These are phyloP conservation scores for Neofusicoccum kwambonambiense DNA, from an alignment of 2,329 filamentous ascomycete genomes.

Conservation along the genomic window DNA sequence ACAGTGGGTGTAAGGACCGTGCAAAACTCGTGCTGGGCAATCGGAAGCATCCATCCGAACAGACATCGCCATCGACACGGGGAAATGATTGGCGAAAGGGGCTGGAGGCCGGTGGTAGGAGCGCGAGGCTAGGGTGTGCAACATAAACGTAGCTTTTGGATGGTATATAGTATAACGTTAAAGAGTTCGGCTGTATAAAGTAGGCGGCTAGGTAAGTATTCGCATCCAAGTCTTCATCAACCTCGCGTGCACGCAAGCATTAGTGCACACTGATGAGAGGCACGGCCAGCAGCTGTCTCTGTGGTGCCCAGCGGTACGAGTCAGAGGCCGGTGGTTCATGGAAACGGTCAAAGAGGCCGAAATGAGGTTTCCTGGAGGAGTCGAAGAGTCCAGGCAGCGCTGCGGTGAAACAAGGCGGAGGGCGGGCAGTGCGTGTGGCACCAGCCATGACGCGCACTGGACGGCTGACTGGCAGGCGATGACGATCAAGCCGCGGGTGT, in stretches of 20 bases:
- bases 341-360: not conserved
- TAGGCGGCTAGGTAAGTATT: too few species aligned
- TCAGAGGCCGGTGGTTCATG: not conserved
- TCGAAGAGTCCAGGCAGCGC: not conserved
- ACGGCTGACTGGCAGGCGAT: not conserved
- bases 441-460: not conserved
- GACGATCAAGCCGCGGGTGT: too few species aligned
- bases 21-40: not conserved
- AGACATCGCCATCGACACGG: not conserved
- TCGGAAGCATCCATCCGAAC: not conserved
- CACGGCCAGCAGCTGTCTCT: too few species aligned
- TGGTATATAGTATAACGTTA: not conserved
- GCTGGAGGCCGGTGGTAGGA: not conserved
- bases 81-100: not conserved
- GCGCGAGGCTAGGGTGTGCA: not conserved
- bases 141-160: not conserved
- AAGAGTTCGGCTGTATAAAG: not conserved
- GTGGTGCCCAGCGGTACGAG: not conserved
- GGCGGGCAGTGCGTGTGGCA: not conserved
- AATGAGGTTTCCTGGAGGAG: not conserved
- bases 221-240: too few species aligned
- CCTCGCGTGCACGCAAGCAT: too few species aligned
- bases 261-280: too few species aligned
- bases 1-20: not conserved
- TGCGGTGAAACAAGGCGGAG: not conserved